Base-by-base conservation (phyloP, 805 yeast species). In the Henningerozyma blattae region DNA sequence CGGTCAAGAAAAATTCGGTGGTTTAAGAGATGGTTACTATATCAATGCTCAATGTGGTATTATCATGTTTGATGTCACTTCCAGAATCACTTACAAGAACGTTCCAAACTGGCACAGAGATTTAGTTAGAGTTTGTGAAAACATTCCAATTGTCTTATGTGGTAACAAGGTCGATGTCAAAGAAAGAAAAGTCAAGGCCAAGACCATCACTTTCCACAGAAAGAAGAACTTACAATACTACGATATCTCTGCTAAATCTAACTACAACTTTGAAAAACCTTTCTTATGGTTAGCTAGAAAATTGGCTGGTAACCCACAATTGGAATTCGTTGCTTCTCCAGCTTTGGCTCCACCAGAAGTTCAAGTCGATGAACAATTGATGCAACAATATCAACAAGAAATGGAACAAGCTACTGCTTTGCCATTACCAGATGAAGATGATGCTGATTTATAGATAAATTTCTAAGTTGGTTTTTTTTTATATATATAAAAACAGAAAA, bases 81-180 rank as follows among this genome's bases (percentile, higher is more conserved):
- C 97, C 34, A 87, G 99, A 75, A 89, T 91, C 70, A 91, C 98
- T 51, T 91, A 91, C 74, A 91, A 91, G 75, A 91, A 91, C 68
- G 99, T 91, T 62, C 98, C 99, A 65, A 93, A 91, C 83, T 91
- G 99, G 99, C 96, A 93, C 80, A 82, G 98, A 72, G 99, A 91
- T 68, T 75, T 91, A 61, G 96, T 91, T 46, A 85, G 99, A 71
- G 99, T 91, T 46, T 91, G 99, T 72, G 99, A 91, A 72, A 91
- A 89, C 77, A 91, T 91, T 54, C 99, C 99, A 56, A 91, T 91
- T 56, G 99, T 91, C 42, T 73, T 91, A 50, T 85, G 95, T 72
- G 99, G 99, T 70, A 91, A 91, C 82, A 91, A 91, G 72, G 99
- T 91, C 54, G 99, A 91, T 65, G 98, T 91, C 51, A 91, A 91